Conservation (phyloP, 805 yeast genomes). For the Starmerella stigmatis region DNA sequence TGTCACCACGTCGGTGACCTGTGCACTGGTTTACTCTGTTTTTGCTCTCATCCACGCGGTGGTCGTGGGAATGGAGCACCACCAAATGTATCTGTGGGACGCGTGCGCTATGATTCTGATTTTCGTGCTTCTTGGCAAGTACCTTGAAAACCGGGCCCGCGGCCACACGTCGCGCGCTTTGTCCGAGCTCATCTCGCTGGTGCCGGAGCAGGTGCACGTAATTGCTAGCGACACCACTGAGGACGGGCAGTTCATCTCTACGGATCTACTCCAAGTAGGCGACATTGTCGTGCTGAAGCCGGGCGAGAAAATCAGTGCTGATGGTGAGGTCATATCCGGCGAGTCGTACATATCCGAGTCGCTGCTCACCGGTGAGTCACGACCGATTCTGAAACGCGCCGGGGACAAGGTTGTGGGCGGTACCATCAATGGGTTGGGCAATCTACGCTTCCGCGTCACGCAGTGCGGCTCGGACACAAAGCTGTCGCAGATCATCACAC, state of each 20-base stretch:
- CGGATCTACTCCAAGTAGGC: slow-evolving; percentile 64
- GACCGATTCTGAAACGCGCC: slow-evolving; percentile 52
- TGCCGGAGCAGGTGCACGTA: slow-evolving; percentile 66
- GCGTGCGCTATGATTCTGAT: slow-evolving; percentile 75
- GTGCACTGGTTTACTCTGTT: slow-evolving; percentile 67
- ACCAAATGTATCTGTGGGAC: slow-evolving; percentile 48
- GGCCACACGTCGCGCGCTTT: slow-evolving; percentile 88
- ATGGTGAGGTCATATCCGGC: slow-evolving; percentile 72
- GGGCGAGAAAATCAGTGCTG: slow-evolving; percentile 85
- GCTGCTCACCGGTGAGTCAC: slow-evolving; percentile 80
- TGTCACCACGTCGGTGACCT: slow-evolving; percentile 69
- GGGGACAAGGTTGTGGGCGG: slow-evolving; percentile 79
- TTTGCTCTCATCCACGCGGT: slow-evolving; percentile 43
- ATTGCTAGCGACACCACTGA: slow-evolving; percentile 25
- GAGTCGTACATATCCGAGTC: slow-evolving; percentile 82
- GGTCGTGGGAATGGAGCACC: slow-evolving; percentile 28
- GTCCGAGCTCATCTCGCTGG: slow-evolving; percentile 63
- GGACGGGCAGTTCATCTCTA: slow-evolving; percentile 38
- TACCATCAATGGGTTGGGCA: slow-evolving; percentile 71
- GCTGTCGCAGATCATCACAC: slow-evolving; percentile 70
- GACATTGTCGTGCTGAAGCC: slow-evolving; percentile 74
- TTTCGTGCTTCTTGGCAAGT: slow-evolving; percentile 82
- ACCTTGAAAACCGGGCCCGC: slow-evolving; percentile 83
- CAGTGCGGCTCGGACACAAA: slow-evolving; percentile 76
- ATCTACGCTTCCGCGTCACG: slow-evolving; percentile 56